phyloP scores from a whole-genome alignment of 768 basidiomycete species.

The Amanita pallidorosea region DNA sequence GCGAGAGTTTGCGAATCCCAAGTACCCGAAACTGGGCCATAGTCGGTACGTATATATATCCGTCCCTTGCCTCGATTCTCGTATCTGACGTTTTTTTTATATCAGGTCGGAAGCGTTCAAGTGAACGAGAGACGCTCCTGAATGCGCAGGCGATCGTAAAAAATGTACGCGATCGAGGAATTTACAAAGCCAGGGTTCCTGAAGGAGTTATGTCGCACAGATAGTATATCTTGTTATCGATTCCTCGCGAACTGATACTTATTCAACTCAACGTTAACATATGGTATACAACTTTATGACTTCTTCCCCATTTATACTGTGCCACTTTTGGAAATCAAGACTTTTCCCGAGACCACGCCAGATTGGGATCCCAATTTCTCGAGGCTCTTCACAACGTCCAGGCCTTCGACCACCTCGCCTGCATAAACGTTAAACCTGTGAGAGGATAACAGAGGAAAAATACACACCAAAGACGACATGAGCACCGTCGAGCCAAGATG shows the following conservation, averaged over 20 bases:
- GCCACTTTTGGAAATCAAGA: slow-evolving; percentile 51
- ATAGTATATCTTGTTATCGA: too few relatives aligned
- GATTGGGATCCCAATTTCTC: slow-evolving; percentile 26
- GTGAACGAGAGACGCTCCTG: not conserved
- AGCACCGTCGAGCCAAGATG: slow-evolving; percentile 71
- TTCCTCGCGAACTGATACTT: too few relatives aligned
- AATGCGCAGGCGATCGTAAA: slow-evolving; percentile 45
- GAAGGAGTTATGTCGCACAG: too few relatives aligned
- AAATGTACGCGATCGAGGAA: slow-evolving; percentile 46
- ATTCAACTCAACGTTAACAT: too few relatives aligned
- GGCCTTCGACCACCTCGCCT: slow-evolving; percentile 60
- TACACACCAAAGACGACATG: slow-evolving; percentile 78
- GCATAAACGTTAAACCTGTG: not conserved
- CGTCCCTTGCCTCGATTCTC: too few relatives aligned
- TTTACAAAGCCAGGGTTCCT: slow-evolving; percentile 63
- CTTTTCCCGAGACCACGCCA: slow-evolving; percentile 29
- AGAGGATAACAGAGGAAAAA: slow-evolving; percentile 1
- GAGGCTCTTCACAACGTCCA: slow-evolving; percentile 39
- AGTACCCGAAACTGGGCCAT: slow-evolving; percentile 92
- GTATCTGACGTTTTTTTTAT: not conserved
- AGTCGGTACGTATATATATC: slow-evolving; percentile 39
- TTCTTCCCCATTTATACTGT: slow-evolving; percentile 18
- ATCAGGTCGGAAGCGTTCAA: slow-evolving; percentile 17
- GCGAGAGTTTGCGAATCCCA: slow-evolving; percentile 80
- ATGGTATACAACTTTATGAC: not conserved